Evolutionary conservation across 345 rosid species (phyloP), one percentile per base, ranked within the genome.

Genomic region (Camelina laxa): DNA sequence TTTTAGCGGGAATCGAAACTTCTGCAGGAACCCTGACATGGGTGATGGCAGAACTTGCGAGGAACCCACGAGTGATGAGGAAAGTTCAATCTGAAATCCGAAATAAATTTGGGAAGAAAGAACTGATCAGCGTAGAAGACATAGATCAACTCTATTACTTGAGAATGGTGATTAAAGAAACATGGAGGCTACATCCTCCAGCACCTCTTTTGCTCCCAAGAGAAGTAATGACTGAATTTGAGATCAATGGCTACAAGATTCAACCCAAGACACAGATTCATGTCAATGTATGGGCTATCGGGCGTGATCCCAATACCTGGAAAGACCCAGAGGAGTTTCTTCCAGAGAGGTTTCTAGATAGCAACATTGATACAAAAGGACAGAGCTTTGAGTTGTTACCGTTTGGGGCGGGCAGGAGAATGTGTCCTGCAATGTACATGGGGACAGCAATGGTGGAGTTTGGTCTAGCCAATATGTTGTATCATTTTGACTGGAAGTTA

Each of bases 231-330:
- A 71, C 81, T 10, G 75, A 71, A 13, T 81, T 72, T 33, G 59
- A 74, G 31, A 54, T 89, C 45, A 69, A 74, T 6, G 79, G 80
- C 31, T 79, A 82, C 62, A 53, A 70, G 36, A 70, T 85, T 24
- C 11, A 60, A 11, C 81, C 72, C 1, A 80, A 80, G 67, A 80
- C 83, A 2, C 38, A 75, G 44, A 75, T 87, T 38, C 65, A 80
- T 36, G 75, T 85, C 7, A 84, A 84, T 47, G 72, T 62, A 1
- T 86, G 88, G 88, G 90, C 82, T 39, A 85, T 87, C 0, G 89
- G 82, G 9, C 70, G 86, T 66, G 85, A 84, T 50, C 82, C 86
- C 0, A 6, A 78, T 76, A 9, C 56, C 11, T 81, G 88, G 90
- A 61, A 81, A 24, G 76, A 80, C 22, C 81, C 85, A 0, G 74